Evolutionary conservation across 768 basidiomycete species (phyloP), one percentile per base, ranked within the genome.

Genomic region (Terana coerulea): DNA sequence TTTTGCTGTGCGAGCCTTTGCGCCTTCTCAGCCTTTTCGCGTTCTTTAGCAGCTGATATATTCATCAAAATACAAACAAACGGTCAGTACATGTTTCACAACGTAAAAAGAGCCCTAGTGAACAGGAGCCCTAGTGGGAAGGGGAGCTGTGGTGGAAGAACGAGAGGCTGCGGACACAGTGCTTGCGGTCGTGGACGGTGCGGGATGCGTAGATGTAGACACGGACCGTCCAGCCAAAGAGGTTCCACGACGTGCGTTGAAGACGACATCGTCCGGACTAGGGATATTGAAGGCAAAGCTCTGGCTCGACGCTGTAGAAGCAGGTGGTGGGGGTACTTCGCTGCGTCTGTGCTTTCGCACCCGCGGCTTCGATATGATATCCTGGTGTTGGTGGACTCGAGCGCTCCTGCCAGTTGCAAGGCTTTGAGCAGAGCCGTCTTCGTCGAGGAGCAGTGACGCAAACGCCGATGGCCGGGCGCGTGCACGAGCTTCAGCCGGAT

Each of bases 191-290:
- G 50, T 54, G 31, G 57, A 61, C 58, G 59, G 49, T 45, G 51
- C 30, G 26, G 39, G 40, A 47, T 45, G 48, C 45, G 46, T 33
- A 15, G 44, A 57, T 46, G 44, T 41, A 36, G 64, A 64, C 37
- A 52, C 41, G 47, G 59, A 47, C 19, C 71, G 69, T 49, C 75
- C 70, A 10, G 68, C 75, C 42, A 87, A 68, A 26, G 83, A 70
- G 3, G 92, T 88, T 40, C 88, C 88, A 47, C 79, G 83, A 43
- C 92, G 81, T 48, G 92, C 90, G 58, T 81, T 81, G 60, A 88
- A 72, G 8, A 98, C 83, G 56, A 90, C 69, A 61, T 98, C 95
- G 59, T 98, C 95, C 19, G 95, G 95, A 67, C 94, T 97, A 30
- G 90, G 91, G 21, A 76, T 78, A 55, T 93, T 83, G 62, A 94